These are phyloP conservation scores for Ciborinia camelliae DNA, from an alignment of 2,329 filamentous ascomycete species.

Conservation along the genomic window DNA sequence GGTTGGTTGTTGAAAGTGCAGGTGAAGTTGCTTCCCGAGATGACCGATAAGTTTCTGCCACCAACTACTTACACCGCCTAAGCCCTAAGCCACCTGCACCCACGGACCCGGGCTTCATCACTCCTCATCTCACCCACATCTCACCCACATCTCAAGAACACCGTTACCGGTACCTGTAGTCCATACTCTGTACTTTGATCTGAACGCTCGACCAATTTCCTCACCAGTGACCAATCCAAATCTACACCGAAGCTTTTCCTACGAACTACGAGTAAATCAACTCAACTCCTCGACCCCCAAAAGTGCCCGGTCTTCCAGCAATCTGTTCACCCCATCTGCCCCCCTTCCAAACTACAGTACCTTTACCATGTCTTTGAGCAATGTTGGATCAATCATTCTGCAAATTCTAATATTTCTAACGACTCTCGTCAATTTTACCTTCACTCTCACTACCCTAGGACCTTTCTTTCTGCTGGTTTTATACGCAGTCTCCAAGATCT, in stretches of 20 bases:
- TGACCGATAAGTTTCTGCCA: no score
- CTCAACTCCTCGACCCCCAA: background rate
- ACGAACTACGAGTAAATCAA: no score
- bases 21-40: no score
- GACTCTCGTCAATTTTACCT: slow-evolving; percentile 51
- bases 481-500: slow-evolving; percentile 49
- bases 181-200: no score
- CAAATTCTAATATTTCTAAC: slow-evolving; percentile 53
- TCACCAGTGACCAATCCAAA: no score
- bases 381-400: slow-evolving; percentile 51
- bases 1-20: background rate
- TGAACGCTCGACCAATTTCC: no score
- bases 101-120: no score
- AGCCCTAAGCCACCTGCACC: no score
- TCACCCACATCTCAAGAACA: no score
- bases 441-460: slow-evolving; percentile 49
- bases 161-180: no score
- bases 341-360: slow-evolving; percentile 11
- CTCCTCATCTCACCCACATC: no score
- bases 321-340: background rate
- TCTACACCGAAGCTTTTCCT: background rate
- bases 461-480: slow-evolving; percentile 46
- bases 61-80: no score
- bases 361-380: slow-evolving; percentile 47
- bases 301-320: background rate